Percentiles rank a stretch among this genome's conserved stretches.
Conservation (phyloP, 2,329 filamentous ascomycete genomes). For the Colletotrichum magnum region DNA sequence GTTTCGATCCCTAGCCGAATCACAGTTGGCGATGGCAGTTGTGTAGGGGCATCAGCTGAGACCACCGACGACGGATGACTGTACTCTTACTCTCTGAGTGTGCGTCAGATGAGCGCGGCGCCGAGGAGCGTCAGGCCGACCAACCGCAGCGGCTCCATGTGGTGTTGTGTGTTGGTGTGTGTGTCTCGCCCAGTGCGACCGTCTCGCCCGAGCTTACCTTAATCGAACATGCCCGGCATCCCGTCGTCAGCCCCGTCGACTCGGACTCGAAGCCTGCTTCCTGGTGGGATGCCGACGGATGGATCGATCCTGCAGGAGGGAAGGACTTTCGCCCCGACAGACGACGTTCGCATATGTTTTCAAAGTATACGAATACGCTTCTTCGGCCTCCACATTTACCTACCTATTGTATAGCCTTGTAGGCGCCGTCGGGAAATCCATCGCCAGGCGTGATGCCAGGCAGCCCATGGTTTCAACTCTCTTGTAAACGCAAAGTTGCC, state of each 20-base stretch:
- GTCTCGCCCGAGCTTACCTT: conserved; percentile 30
- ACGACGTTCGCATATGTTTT: too few species aligned
- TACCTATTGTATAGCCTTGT: not conserved
- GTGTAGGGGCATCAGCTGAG: too few species aligned
- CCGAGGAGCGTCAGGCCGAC: conserved; percentile 14
- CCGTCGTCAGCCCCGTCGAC: conserved; percentile 18
- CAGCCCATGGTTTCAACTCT: not conserved
- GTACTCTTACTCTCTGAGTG: not conserved
- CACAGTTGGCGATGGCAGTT: too few species aligned
- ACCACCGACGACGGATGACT: conserved; percentile 11
- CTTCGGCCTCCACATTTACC: conserved; percentile 10
- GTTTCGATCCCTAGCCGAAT: too few species aligned
- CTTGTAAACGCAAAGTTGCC: conserved; percentile 7
- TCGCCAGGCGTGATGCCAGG: not conserved
- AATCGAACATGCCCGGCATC: conserved; percentile 30
- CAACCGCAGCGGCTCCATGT: not conserved
- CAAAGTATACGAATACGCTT: conserved; percentile 12
- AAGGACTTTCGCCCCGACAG: not conserved
- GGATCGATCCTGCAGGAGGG: conserved; percentile 17
- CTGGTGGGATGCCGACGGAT: conserved; percentile 4
- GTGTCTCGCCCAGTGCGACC: conserved; percentile 14
- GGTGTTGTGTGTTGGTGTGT: not conserved
- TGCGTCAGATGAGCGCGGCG: not conserved
- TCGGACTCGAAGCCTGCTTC: not conserved
- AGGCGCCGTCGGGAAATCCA: not conserved